Evolutionary conservation across 1,284 basidiomycete species (phyloP).

Genomic region (Mrakiaceae sp.): DNA sequence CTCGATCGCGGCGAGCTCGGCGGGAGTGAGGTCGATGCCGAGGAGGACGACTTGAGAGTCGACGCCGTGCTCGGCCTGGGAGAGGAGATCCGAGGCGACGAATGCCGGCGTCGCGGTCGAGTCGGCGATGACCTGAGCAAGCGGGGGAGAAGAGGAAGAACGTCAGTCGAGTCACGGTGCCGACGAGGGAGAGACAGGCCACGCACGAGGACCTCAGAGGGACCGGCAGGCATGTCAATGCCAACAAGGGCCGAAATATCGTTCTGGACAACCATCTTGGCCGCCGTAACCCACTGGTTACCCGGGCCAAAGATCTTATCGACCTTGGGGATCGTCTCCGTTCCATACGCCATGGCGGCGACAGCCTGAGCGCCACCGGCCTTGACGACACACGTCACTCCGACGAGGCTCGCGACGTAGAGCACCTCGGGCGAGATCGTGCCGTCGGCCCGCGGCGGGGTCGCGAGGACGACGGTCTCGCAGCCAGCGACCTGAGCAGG

Average conservation of each 20-base stretch:
- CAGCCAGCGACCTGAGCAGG: constrained; percentile 97
- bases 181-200: background rate
- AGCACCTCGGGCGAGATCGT: constrained; percentile 88
- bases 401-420: constrained; percentile 81
- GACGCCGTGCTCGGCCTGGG: constrained; percentile 94
- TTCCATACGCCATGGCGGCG: constrained; percentile 95
- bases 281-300: constrained; percentile 99
- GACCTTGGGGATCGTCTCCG: constrained; percentile 90
- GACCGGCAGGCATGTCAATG: constrained; percentile 99
- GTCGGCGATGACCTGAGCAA: constrained; percentile 76
- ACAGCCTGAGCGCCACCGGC: constrained; percentile 96
- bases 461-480: constrained; percentile 83
- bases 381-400: constrained; percentile 76
- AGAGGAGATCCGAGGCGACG: constrained; percentile 90
- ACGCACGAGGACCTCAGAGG: constrained; percentile 87
- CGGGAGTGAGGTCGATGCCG: constrained; percentile 54
- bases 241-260: constrained; percentile 94
- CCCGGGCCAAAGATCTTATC: constrained; percentile 99
- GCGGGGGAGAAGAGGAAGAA: background rate
- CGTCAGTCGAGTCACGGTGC: background rate
- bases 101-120: constrained; percentile 72
- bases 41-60: constrained; percentile 97
- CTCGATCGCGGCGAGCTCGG: constrained; percentile 63
- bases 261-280: constrained; percentile 98
- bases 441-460: constrained; percentile 83